Evolutionary conservation across 2,329 filamentous ascomycete genomes (phyloP).

Genomic region (Corinectria fuckeliana): DNA sequence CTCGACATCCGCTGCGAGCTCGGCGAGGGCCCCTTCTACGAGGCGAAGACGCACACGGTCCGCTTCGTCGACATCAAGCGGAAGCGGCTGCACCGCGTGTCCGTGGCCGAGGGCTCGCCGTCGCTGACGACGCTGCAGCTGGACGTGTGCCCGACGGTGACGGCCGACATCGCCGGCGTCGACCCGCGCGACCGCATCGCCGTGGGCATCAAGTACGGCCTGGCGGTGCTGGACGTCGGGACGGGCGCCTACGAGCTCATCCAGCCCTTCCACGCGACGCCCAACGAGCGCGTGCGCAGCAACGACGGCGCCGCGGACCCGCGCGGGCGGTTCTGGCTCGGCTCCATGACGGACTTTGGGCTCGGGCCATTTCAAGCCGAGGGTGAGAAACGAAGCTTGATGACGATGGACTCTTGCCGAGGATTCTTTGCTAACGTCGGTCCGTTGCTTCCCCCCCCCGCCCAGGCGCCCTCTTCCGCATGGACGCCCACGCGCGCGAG

Average conservation of each 20-base stretch:
- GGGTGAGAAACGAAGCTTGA: conserved; percentile 51
- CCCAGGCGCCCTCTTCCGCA: conserved; percentile 74
- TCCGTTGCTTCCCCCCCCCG: too few relatives aligned
- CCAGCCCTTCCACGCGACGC: conserved; percentile 51
- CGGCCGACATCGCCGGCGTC: conserved; percentile 76
- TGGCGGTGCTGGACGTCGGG: conserved; percentile 75
- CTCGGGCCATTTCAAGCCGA: conserved; percentile 65
- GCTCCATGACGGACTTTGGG: conserved; percentile 80
- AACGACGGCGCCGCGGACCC: conserved; percentile 87
- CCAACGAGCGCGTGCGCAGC: conserved; percentile 64
- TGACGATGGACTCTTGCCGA: background rate
- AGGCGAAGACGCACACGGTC: conserved; percentile 67
- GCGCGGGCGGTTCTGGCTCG: conserved; percentile 83
- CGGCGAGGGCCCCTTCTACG: conserved; percentile 78
- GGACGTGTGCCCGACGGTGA: conserved; percentile 66
- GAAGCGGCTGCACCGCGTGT: conserved; percentile 74
- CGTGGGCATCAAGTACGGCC: conserved; percentile 81
- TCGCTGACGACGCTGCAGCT: conserved; percentile 68
- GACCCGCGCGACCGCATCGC: conserved; percentile 70
- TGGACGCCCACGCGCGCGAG: conserved; percentile 66
- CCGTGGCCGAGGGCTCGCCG: conserved; percentile 66
- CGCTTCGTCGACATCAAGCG: conserved; percentile 86
- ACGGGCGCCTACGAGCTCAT: conserved; percentile 62
- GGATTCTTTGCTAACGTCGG: conserved; percentile 14
- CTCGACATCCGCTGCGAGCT: conserved; percentile 69